Percentiles rank a stretch among this genome's conserved stretches.
Evolutionary conservation across 2,329 filamentous ascomycete genomes (phyloP).

Genomic region (Alternaria viburni): DNA sequence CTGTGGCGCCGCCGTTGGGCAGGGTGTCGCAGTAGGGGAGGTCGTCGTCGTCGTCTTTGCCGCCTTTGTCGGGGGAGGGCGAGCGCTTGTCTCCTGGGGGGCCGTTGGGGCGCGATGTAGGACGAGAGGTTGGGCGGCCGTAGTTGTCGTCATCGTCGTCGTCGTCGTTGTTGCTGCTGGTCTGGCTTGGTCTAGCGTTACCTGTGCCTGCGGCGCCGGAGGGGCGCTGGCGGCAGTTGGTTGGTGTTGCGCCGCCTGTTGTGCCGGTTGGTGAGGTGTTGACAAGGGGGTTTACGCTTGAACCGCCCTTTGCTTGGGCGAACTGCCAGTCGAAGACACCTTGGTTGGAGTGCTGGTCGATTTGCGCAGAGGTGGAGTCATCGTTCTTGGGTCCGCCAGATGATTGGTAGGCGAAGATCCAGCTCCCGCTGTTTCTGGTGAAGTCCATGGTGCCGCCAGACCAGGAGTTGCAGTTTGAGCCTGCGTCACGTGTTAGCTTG

Average conservation of each 20-base stretch:
- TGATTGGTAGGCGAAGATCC: conserved; percentile 58
- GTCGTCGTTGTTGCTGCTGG: background rate
- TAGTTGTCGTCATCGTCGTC: background rate
- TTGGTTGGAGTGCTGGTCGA: conserved; percentile 54
- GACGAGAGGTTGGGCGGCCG: conserved; percentile 18
- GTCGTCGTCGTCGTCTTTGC: background rate
- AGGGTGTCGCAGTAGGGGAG: conserved; percentile 41
- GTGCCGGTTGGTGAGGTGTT: conserved; percentile 29
- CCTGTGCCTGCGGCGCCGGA: conserved; percentile 15
- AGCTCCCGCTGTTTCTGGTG: conserved; percentile 51
- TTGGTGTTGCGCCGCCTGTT: conserved; percentile 21
- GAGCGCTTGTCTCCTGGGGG: conserved; percentile 16
- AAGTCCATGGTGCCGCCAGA: conserved; percentile 60
- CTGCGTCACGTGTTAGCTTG: conserved; percentile 33
- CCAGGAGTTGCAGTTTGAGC: conserved; percentile 61
- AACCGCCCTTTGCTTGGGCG: conserved; percentile 58
- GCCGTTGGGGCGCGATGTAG: conserved; percentile 22
- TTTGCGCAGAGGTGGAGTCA: conserved; percentile 51
- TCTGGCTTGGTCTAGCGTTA: background rate
- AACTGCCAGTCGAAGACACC: conserved; percentile 56
- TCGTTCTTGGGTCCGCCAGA: conserved; percentile 57
- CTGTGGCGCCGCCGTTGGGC: conserved; percentile 6
- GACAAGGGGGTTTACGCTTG: conserved; percentile 52
- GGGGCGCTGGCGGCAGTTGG: conserved; percentile 41
- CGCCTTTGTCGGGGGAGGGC: background rate